phyloP scores from a whole-genome alignment of 768 basidiomycete species.

The Mycena floridula region DNA sequence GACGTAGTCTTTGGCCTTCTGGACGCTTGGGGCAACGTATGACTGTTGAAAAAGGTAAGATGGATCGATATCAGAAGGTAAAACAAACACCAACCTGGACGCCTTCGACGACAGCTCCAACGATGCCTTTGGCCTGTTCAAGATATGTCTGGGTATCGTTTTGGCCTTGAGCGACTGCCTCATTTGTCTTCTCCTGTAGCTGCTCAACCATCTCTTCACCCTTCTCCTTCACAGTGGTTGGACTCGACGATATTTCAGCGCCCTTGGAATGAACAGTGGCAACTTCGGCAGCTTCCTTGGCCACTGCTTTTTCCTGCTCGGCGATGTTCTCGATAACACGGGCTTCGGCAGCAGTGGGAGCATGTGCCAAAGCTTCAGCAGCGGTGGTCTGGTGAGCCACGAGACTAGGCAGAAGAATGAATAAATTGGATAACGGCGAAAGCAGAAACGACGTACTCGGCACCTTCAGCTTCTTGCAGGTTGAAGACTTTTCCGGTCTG shows the following conservation, averaged over 20 bases:
- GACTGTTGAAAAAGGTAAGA: no score
- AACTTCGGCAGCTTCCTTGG: slow-evolving; percentile 42
- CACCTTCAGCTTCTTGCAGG: slow-evolving; percentile 25
- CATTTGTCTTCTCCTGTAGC: not conserved
- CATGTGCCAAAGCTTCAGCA: slow-evolving; percentile 42
- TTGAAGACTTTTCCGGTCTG: slow-evolving; percentile 30
- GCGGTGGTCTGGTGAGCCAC: slow-evolving; percentile 48
- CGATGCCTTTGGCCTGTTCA: not conserved
- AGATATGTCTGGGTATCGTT: not conserved
- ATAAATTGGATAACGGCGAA: not conserved
- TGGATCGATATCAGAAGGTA: no score
- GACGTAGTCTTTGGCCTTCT: no score
- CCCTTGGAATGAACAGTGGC: slow-evolving; percentile 19
- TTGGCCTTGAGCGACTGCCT: not conserved
- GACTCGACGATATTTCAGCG: not conserved
- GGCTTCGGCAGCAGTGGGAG: slow-evolving; percentile 33
- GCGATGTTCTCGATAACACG: slow-evolving; percentile 43
- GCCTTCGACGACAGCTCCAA: not conserved
- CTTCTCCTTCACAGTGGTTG: not conserved
- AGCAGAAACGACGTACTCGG: slow-evolving; percentile 23
- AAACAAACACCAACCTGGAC: not conserved
- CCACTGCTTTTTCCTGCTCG: slow-evolving; percentile 36
- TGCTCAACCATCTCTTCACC: not conserved
- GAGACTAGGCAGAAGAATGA: slow-evolving; percentile 15
- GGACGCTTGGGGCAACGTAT: no score